Percentiles rank a stretch among this genome's conserved stretches.
Evolutionary conservation across 768 basidiomycete genomes (phyloP).

Genomic region (Pulveroboletus sp.): DNA sequence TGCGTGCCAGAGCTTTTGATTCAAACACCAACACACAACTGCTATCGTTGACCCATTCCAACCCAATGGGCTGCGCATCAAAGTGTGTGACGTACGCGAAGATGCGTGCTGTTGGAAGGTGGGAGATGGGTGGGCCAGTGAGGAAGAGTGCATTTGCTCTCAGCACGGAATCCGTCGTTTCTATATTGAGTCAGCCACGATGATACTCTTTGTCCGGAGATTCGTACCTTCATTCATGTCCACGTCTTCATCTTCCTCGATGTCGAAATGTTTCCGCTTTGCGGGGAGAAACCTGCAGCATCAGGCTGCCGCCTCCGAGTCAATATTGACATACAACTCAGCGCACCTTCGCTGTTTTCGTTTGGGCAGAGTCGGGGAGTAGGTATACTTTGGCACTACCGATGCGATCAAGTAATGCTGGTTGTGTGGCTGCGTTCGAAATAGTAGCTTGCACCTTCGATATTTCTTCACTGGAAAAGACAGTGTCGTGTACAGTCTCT

Average conservation of each 20-base stretch:
- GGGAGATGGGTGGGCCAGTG: constrained; percentile 68
- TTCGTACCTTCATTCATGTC: constrained; percentile 32
- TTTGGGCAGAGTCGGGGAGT: constrained; percentile 62
- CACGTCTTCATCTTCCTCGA: constrained; percentile 36
- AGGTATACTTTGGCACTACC: constrained; percentile 74
- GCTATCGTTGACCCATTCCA: constrained; percentile 86
- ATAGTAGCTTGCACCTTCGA: constrained; percentile 30
- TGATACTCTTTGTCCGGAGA: constrained; percentile 11
- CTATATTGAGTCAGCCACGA: not conserved
- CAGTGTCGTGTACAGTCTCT: constrained; percentile 42
- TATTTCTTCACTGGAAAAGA: constrained; percentile 58
- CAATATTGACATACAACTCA: constrained; percentile 37
- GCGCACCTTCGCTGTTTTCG: constrained; percentile 73
- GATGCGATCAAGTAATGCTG: constrained; percentile 61
- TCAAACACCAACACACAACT: constrained; percentile 79
- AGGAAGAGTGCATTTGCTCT: constrained; percentile 70
- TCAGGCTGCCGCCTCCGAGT: constrained; percentile 43
- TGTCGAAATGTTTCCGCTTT: constrained; percentile 49
- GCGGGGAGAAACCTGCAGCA: constrained; percentile 31
- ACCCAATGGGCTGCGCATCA: constrained; percentile 65
- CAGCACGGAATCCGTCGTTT: constrained; percentile 40
- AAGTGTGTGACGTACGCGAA: constrained; percentile 84
- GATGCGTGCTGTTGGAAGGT: constrained; percentile 71
- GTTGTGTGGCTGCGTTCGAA: constrained; percentile 25
- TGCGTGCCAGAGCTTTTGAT: constrained; percentile 50